Evolutionary conservation across 345 rosid genomes (phyloP), one percentile per base, ranked within the genome.

Genomic region (Syzygium grande): DNA sequence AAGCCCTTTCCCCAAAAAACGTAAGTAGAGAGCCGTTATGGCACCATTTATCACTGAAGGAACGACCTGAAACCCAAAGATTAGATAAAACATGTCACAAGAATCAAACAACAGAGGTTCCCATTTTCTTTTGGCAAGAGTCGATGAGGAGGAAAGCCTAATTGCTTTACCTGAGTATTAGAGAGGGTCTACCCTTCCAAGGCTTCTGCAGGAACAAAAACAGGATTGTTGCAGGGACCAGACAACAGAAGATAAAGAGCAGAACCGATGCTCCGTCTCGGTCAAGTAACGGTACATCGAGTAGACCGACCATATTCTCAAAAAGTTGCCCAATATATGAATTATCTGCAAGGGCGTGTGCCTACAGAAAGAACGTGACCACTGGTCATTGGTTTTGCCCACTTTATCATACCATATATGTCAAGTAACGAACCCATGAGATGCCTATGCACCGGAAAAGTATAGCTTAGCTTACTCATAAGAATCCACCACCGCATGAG

Each of bases 131-230:
- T 73, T 38, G 49, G 25, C 49, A 21, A 73, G 83, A 5, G 46
- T 38, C 14, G 49, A 73, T 19, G 49, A 73, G 25, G 83, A 73
- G 23, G 63, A 79, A 54, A 80, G 63, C 68, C 51, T 29, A 17
- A 87, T 56, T 8, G 34, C 51, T 80, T 65, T 85, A 98, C 99
- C 99, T 96, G 98, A 63, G 95, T 93, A 93, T 93, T 96, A 54
- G 98, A 92, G 88, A 98, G 97, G 97, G 91, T 87, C 99, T 94
- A 88, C 99, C 99, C 92, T 94, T 98, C 99, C 99, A 98, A 84
- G 99, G 99, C 91, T 96, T 98, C 87, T 98, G 99, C 90, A 96
- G 23, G 53, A 94, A 87, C 88, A 98, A 92, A 89, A 96, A 96
- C 63, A 94, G 3, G 88, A 95, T 77, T 63, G 99, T 92, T 11